Conservation (phyloP, 495 filamentous ascomycete genomes). For the Annulohypoxylon stygium region DNA sequence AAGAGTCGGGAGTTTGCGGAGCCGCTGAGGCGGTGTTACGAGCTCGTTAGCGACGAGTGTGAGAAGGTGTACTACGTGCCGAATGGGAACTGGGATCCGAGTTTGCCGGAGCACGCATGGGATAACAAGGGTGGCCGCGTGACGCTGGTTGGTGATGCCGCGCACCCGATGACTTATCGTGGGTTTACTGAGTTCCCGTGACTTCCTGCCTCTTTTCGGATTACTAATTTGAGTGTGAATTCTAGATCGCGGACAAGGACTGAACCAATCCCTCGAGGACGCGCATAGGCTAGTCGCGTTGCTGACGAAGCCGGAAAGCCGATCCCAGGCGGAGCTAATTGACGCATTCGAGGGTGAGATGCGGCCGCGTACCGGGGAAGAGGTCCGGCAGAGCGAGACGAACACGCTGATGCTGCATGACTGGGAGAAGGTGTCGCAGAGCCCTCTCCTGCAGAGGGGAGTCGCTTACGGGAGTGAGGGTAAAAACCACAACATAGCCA, state of each 20-base stretch:
- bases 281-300: slow-evolving; percentile 57
- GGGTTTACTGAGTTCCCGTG: slow-evolving; percentile 45
- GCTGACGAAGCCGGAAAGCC: slow-evolving; percentile 42
- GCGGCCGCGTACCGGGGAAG: slow-evolving; percentile 60
- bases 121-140: slow-evolving; percentile 63
- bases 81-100: slow-evolving; percentile 58
- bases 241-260: slow-evolving; percentile 66
- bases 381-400: slow-evolving; percentile 56
- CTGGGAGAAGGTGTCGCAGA: slow-evolving; percentile 56
- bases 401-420: slow-evolving; percentile 62
- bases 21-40: slow-evolving; percentile 56
- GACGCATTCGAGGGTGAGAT: slow-evolving; percentile 63
- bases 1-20: slow-evolving; percentile 53
- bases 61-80: slow-evolving; percentile 54
- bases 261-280: slow-evolving; percentile 64
- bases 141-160: slow-evolving; percentile 69
- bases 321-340: slow-evolving; percentile 48
- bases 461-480: slow-evolving; percentile 31
- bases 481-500: background rate
- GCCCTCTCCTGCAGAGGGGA: slow-evolving; percentile 48
- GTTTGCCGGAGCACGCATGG: slow-evolving; percentile 55
- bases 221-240: background rate
- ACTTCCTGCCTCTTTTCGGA: background rate
- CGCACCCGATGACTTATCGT: slow-evolving; percentile 71
- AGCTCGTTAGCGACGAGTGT: slow-evolving; percentile 60